Conservation (phyloP, 73 alveolate genomes). For the Symbiodinium pilosum region DNA sequence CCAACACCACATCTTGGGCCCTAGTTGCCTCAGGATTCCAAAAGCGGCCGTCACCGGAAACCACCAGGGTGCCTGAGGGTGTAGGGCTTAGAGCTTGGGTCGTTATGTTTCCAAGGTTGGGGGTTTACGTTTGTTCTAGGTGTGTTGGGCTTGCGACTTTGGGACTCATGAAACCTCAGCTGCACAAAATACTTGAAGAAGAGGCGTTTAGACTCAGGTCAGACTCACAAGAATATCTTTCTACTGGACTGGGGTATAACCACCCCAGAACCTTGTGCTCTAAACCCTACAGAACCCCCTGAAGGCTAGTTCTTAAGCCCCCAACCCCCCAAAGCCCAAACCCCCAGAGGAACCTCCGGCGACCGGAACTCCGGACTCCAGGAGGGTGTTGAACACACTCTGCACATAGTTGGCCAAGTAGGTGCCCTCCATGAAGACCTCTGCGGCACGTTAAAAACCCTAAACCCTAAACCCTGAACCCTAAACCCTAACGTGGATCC, state of each 20-base stretch:
- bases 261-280: too few species aligned
- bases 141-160: background rate
- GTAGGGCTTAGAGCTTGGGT: too few species aligned
- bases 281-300: too few species aligned
- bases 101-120: constrained; percentile 78
- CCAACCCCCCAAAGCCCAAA: too few species aligned
- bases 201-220: too few species aligned
- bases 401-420: constrained; percentile 98
- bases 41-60: constrained; percentile 99
- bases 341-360: too few species aligned
- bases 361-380: constrained; percentile 96
- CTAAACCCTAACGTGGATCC: background rate
- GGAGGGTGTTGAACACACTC: constrained; percentile 97
- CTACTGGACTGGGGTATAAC: too few species aligned
- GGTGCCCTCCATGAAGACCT: constrained; percentile 96
- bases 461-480: background rate
- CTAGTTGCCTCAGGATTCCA: constrained; percentile 97
- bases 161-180: background rate
- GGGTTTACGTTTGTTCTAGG: background rate
- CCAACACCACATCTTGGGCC: background rate
- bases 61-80: constrained; percentile 97
- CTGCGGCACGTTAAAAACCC: background rate
- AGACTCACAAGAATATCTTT: too few species aligned
- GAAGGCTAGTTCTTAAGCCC: too few species aligned
- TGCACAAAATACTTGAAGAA: too few species aligned